These are phyloP conservation scores for Maudiozyma serrabonitensis DNA, from an alignment of 805 yeast genomes.

Conservation along the genomic window DNA sequence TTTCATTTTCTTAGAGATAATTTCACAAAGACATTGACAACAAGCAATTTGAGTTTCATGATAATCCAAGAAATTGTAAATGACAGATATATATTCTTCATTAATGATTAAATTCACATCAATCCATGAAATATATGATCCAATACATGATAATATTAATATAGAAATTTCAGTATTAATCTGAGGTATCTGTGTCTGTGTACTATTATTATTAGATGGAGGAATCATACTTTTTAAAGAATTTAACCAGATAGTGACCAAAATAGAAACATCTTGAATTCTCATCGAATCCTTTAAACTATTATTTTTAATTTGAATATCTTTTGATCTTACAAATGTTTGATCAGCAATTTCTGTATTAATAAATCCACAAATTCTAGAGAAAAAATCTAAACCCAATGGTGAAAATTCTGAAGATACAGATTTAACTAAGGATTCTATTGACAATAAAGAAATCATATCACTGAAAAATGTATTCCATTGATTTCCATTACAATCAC, in stretches of 20 bases:
- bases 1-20: constrained; percentile 70
- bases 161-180: constrained; percentile 17
- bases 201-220: constrained; percentile 3
- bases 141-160: constrained; percentile 49
- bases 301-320: constrained; percentile 54
- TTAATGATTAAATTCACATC: constrained; percentile 62
- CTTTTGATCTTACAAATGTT: constrained; percentile 60
- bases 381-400: constrained; percentile 56
- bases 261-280: constrained; percentile 55
- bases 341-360: constrained; percentile 94
- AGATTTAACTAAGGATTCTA: constrained; percentile 7
- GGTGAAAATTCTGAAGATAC: constrained; percentile 22
- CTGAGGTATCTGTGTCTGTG: constrained; percentile 7
- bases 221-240: constrained; percentile 18
- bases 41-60: constrained; percentile 47
- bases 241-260: constrained; percentile 60
- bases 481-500: constrained; percentile 21
- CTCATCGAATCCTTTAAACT: constrained; percentile 76
- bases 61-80: constrained; percentile 48
- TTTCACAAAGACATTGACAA: constrained; percentile 41
- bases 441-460: constrained; percentile 16
- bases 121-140: constrained; percentile 88
- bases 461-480: constrained; percentile 28
- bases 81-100: constrained; percentile 40
- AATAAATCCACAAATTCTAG: constrained; percentile 61